Percentiles rank a stretch among this genome's conserved stretches.
Evolutionary conservation across 441 rosid genomes (phyloP).

Genomic region (Gossypium davidsonii): DNA sequence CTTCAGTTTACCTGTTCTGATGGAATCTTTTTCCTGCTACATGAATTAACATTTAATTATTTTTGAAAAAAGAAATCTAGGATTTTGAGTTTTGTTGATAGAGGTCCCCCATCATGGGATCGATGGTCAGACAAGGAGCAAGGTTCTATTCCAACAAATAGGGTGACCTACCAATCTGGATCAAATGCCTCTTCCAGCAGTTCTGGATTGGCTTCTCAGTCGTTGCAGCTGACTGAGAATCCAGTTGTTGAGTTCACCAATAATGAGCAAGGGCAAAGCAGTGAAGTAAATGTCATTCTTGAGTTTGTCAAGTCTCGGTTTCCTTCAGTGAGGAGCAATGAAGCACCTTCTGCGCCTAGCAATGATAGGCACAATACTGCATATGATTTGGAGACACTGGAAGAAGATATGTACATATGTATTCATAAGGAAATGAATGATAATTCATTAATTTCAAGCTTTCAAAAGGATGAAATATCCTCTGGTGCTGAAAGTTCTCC

Average conservation of each 20-base stretch:
- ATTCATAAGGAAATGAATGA: slow-evolving; percentile 36
- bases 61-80: slow-evolving; percentile 70
- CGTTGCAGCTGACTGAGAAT: slow-evolving; percentile 43
- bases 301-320: slow-evolving; percentile 52
- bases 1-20: slow-evolving; percentile 12
- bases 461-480: slow-evolving; percentile 22
- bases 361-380: slow-evolving; percentile 36
- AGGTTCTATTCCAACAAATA: slow-evolving; percentile 23
- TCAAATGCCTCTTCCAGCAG: slow-evolving; percentile 25
- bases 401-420: slow-evolving; percentile 55
- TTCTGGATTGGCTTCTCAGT: slow-evolving; percentile 36
- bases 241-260: slow-evolving; percentile 39
- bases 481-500: slow-evolving; percentile 32
- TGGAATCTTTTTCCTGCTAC: background rate
- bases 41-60: slow-evolving; percentile 18
- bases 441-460: slow-evolving; percentile 23
- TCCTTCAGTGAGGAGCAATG: slow-evolving; percentile 42
- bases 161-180: slow-evolving; percentile 32
- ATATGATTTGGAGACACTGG: slow-evolving; percentile 48
- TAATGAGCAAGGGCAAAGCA: slow-evolving; percentile 37
- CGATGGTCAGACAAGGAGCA: slow-evolving; percentile 35
- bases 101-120: slow-evolving; percentile 79
- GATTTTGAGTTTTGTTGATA: slow-evolving; percentile 75
- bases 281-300: slow-evolving; percentile 46
- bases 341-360: slow-evolving; percentile 32